phyloP scores from a whole-genome alignment of 2,329 filamentous ascomycete species.

The Diaporthe vexans region DNA sequence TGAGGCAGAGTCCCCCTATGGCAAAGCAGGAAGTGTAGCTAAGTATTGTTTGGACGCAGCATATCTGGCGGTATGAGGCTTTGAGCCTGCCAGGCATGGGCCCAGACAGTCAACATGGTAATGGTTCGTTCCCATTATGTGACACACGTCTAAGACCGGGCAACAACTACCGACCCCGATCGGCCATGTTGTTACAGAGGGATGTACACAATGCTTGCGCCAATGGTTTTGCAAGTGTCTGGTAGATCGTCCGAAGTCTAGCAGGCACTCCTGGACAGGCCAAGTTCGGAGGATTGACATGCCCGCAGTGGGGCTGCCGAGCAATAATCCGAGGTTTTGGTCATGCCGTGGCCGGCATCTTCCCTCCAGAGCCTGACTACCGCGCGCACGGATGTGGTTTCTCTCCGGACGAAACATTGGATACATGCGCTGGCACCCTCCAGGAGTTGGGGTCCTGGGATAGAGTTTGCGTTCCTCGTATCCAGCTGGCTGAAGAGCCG shows the following conservation, averaged over 20 bases:
- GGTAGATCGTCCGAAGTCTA: constrained; percentile 11
- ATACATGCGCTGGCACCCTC: constrained; percentile 25
- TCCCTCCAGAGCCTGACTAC: constrained; percentile 3
- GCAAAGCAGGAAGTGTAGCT: neutral
- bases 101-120: too few relatives aligned
- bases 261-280: neutral
- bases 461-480: constrained; percentile 29
- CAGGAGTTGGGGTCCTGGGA: constrained; percentile 11
- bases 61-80: neutral
- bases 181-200: neutral
- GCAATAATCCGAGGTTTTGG: constrained; percentile 31
- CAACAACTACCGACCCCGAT: neutral
- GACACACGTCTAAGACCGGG: neutral
- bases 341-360: constrained; percentile 27
- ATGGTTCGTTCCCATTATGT: neutral
- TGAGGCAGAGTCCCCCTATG: neutral
- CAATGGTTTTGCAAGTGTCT: neutral
- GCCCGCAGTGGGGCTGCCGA: constrained; percentile 26
- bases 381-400: constrained; percentile 20
- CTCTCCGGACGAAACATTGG: constrained; percentile 18
- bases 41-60: neutral
- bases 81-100: neutral
- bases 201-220: neutral
- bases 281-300: constrained; percentile 24
- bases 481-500: constrained; percentile 33